phyloP scores from a whole-genome alignment of 192 early-diverging fungal genomes.

The Backusella circina region DNA sequence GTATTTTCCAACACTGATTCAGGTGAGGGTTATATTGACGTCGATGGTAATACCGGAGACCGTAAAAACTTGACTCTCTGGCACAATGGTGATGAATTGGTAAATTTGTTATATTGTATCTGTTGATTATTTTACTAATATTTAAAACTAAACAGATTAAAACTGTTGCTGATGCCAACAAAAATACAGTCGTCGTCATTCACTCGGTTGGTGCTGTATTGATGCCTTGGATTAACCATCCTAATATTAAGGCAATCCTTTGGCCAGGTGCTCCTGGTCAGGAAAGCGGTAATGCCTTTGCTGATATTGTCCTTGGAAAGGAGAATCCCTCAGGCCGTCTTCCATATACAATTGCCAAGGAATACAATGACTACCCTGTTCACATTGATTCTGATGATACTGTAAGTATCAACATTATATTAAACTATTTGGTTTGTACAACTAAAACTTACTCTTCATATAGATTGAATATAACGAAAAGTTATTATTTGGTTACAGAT shows the following conservation, averaged over 20 bases:
- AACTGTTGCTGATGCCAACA: slow-evolving; percentile 37
- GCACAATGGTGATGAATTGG: slow-evolving; percentile 54
- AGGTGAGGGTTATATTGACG: slow-evolving; percentile 27
- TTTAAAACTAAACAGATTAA: slow-evolving; percentile 9
- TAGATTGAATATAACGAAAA: slow-evolving; percentile 56
- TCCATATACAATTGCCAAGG: slow-evolving; percentile 57
- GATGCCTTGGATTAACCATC: slow-evolving; percentile 57
- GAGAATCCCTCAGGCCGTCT: slow-evolving; percentile 57
- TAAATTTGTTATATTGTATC: slow-evolving; percentile 4
- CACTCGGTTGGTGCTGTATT: slow-evolving; percentile 50
- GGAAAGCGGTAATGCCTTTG: slow-evolving; percentile 60
- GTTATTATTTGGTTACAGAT: slow-evolving; percentile 53
- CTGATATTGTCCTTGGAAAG: slow-evolving; percentile 62
- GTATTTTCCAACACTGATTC: slow-evolving; percentile 37
- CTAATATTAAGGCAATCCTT: slow-evolving; percentile 51
- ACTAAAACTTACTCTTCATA: not conserved
- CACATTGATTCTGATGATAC: not conserved
- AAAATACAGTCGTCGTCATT: slow-evolving; percentile 41
- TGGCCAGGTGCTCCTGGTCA: slow-evolving; percentile 56
- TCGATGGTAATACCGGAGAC: slow-evolving; percentile 57
- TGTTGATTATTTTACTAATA: not conserved
- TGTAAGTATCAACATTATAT: no score
- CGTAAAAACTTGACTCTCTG: slow-evolving; percentile 54
- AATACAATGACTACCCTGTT: slow-evolving; percentile 37
- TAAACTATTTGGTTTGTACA: no score